phyloP scores from a whole-genome alignment of 768 basidiomycete species.

The Lactifluus subvellereus region DNA sequence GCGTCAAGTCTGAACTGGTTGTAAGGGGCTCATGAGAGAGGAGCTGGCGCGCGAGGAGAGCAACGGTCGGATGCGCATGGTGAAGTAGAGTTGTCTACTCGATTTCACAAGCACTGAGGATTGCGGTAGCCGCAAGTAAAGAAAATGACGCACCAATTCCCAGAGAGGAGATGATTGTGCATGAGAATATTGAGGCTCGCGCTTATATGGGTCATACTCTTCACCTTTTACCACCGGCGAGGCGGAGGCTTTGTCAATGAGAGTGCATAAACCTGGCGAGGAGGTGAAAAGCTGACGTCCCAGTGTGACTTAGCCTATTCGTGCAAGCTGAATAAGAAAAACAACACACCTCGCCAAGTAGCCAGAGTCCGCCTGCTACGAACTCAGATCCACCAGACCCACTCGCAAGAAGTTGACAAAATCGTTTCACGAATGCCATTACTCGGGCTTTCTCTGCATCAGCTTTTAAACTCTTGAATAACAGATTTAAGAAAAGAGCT shows the following conservation, averaged over 20 bases:
- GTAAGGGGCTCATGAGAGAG: constrained; percentile 68
- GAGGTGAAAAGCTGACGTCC: constrained; percentile 44
- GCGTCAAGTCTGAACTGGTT: constrained; percentile 79
- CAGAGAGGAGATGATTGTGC: constrained; percentile 78
- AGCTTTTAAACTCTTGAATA: constrained; percentile 54
- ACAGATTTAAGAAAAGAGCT: constrained; percentile 91
- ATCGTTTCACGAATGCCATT: constrained; percentile 10
- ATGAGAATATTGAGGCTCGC: constrained; percentile 83
- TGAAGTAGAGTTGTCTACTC: constrained; percentile 67
- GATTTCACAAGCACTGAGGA: background rate
- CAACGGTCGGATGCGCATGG: constrained; percentile 89
- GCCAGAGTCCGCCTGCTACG: constrained; percentile 8
- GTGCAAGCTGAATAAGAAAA: background rate
- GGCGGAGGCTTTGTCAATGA: constrained; percentile 30
- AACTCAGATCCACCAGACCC: constrained; percentile 11
- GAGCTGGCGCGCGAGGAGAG: constrained; percentile 81
- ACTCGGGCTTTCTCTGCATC: background rate
- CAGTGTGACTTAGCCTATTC: background rate
- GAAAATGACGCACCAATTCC: constrained; percentile 65
- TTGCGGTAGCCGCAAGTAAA: background rate
- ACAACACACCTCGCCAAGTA: constrained; percentile 72
- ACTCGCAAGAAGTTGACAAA: constrained; percentile 33
- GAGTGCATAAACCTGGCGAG: constrained; percentile 40
- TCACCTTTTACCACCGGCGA: constrained; percentile 16
- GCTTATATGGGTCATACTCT: constrained; percentile 80